These are phyloP conservation scores for Crithidia sp. DNA, from an alignment of 208 protist species.

Conservation along the genomic window DNA sequence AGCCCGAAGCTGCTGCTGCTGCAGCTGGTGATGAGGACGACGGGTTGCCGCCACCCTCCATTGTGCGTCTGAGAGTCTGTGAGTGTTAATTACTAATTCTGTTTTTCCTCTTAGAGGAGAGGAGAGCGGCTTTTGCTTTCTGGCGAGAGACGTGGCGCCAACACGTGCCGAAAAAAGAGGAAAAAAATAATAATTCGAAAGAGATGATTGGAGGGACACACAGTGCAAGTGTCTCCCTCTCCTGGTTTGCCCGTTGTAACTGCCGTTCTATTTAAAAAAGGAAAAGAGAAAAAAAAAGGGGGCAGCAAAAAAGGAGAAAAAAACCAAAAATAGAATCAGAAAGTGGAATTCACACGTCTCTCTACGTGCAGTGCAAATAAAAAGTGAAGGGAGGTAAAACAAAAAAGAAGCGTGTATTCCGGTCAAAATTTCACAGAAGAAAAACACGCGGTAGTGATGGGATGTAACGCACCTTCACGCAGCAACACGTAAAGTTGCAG, in stretches of 20 bases:
- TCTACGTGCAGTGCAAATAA: too few relatives aligned
- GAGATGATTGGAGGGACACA: too few relatives aligned
- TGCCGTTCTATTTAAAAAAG: neutral
- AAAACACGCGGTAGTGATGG: too few relatives aligned
- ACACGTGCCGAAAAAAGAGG: neutral
- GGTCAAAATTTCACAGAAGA: too few relatives aligned
- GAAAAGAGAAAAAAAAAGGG: neutral
- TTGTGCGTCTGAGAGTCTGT: neutral
- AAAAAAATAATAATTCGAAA: slow-evolving; percentile 10
- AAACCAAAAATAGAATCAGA: neutral
- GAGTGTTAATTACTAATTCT: too few relatives aligned
- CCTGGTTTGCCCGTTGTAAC: too few relatives aligned
- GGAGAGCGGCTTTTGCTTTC: neutral
- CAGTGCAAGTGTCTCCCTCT: too few relatives aligned
- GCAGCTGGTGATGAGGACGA: neutral
- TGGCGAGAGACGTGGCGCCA: too few relatives aligned
- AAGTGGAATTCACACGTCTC: neutral
- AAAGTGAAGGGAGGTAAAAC: neutral
- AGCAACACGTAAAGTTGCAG: too few relatives aligned
- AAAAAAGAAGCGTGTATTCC: neutral
- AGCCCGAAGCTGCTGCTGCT: neutral
- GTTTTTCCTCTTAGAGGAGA: too few relatives aligned
- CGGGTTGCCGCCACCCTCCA: neutral
- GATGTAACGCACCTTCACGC: too few relatives aligned
- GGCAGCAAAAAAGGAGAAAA: neutral